Percentiles rank a stretch among this genome's conserved stretches.
Conservation (phyloP, 1,284 basidiomycete species). For the Cryptococcus maquisensis region DNA sequence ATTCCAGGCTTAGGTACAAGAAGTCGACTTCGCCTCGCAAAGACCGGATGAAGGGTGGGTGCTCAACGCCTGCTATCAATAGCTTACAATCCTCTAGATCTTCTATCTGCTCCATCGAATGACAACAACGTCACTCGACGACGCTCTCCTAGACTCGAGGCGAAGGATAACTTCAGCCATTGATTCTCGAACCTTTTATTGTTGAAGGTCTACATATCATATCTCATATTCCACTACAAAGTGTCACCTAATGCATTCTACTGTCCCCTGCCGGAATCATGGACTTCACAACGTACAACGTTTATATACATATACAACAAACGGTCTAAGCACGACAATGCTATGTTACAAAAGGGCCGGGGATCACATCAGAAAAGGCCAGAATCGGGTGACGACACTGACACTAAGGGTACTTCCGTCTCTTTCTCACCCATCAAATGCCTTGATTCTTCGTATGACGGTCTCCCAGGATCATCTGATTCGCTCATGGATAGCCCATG, state of each 20-base stretch:
- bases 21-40: not conserved
- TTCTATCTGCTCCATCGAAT: not conserved
- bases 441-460: not conserved
- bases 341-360: not conserved
- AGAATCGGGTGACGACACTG: constrained; percentile 6
- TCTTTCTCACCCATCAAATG: not conserved
- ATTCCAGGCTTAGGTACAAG: not conserved
- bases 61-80: not conserved
- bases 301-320: not conserved
- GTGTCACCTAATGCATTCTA: not conserved
- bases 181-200: too few relatives aligned
- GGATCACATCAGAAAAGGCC: not conserved
- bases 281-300: too few relatives aligned
- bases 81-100: not conserved
- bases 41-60: constrained; percentile 1
- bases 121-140: not conserved
- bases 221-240: too few relatives aligned
- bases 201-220: too few relatives aligned
- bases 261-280: too few relatives aligned
- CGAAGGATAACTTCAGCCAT: not conserved
- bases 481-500: not conserved
- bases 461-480: not conserved
- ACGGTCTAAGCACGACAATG: not conserved
- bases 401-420: not conserved
- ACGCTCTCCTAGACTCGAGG: constrained; percentile 7